Conservation (phyloP, 768 basidiomycete genomes). For the Mycena kentingensis region DNA sequence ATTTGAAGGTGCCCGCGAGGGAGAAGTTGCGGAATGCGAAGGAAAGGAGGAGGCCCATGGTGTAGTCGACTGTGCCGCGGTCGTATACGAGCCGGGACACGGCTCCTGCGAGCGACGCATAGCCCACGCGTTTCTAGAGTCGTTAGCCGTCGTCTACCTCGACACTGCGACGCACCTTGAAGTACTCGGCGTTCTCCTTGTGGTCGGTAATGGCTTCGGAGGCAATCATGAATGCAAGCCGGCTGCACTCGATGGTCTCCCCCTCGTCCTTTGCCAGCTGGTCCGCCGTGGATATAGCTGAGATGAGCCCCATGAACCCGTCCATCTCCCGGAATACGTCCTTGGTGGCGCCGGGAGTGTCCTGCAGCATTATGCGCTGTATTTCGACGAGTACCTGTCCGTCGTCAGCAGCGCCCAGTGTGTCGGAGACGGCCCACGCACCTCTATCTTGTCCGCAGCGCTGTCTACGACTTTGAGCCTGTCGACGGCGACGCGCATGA, state of each 20-base stretch:
- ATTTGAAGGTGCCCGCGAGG: constrained; percentile 54
- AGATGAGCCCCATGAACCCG: constrained; percentile 76
- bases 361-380: constrained; percentile 65
- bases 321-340: constrained; percentile 81
- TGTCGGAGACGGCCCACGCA: constrained; percentile 32
- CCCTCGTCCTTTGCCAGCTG: constrained; percentile 38
- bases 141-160: constrained; percentile 2
- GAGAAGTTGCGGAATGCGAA: constrained; percentile 69
- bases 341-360: constrained; percentile 53
- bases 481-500: constrained; percentile 72
- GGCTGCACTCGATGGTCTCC: constrained; percentile 52
- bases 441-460: constrained; percentile 51
- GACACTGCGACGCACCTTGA: constrained; percentile 51
- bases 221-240: constrained; percentile 63
- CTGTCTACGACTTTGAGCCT: constrained; percentile 62
- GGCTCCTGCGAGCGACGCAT: constrained; percentile 61
- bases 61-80: constrained; percentile 49
- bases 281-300: constrained; percentile 63
- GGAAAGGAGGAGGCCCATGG: constrained; percentile 67
- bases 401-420: neutral
- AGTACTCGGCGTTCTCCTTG: constrained; percentile 59
- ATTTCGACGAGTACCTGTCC: constrained; percentile 66
- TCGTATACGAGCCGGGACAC: constrained; percentile 54
- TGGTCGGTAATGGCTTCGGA: constrained; percentile 66
- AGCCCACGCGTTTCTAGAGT: constrained; percentile 60